phyloP scores from a whole-genome alignment of 2,329 filamentous ascomycete genomes.

The Aureobasidium sp. region DNA sequence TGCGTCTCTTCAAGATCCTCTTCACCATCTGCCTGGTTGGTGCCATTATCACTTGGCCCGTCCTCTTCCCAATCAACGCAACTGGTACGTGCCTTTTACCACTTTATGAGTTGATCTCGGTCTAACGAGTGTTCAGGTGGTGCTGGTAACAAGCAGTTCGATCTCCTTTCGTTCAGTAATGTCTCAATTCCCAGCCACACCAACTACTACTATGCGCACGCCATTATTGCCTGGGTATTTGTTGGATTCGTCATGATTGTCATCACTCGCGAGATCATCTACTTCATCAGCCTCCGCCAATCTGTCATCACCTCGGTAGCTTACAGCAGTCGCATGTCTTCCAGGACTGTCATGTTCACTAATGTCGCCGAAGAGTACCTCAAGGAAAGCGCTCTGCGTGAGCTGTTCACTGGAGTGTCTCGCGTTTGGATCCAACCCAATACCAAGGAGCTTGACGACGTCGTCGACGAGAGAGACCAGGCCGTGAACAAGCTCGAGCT shows the following conservation, averaged over 20 bases:
- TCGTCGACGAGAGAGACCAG: slow-evolving; percentile 37
- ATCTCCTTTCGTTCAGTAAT: slow-evolving; percentile 30
- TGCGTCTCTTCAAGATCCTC: slow-evolving; percentile 39
- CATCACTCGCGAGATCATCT: slow-evolving; percentile 52
- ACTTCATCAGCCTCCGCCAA: slow-evolving; percentile 40
- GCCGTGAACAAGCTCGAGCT: slow-evolving; percentile 35
- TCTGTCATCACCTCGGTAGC: slow-evolving; percentile 38
- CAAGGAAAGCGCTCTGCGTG: slow-evolving; percentile 26
- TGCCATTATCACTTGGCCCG: slow-evolving; percentile 35
- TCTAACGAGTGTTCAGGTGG: slow-evolving; percentile 36
- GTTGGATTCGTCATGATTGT: slow-evolving; percentile 71
- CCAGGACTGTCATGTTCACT: slow-evolving; percentile 40
- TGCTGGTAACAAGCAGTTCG: slow-evolving; percentile 37
- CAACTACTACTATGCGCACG: slow-evolving; percentile 37
- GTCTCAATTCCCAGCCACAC: slow-evolving; percentile 35
- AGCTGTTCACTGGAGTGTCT: slow-evolving; percentile 55
- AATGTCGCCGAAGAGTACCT: slow-evolving; percentile 55
- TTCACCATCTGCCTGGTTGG: slow-evolving; percentile 35
- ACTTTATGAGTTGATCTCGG: not conserved
- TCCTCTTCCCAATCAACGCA: slow-evolving; percentile 40
- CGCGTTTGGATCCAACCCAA: slow-evolving; percentile 41
- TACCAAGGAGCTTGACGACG: slow-evolving; percentile 34
- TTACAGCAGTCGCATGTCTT: slow-evolving; percentile 36
- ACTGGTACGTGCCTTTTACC: slow-evolving; percentile 43
- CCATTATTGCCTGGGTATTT: slow-evolving; percentile 35